Percentiles rank a stretch among this genome's conserved stretches.
Conservation (phyloP, 2,329 filamentous ascomycete genomes). For the Fusarium liriodendri region DNA sequence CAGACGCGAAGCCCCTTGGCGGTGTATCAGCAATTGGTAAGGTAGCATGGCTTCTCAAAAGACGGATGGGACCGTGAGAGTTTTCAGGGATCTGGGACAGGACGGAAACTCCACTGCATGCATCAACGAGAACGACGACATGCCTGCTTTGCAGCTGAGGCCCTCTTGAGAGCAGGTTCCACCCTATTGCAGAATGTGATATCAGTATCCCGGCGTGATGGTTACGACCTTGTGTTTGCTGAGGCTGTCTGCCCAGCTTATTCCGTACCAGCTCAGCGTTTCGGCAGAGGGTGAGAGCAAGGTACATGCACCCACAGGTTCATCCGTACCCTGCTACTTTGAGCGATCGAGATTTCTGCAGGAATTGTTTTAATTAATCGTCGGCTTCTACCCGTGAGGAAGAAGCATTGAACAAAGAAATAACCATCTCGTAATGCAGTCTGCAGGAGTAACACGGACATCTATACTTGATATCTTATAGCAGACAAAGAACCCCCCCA, state of each 20-base stretch:
- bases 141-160: neutral
- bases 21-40: neutral
- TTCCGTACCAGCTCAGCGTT: neutral
- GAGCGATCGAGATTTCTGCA: neutral
- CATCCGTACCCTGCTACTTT: neutral
- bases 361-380: neutral
- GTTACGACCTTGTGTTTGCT: neutral
- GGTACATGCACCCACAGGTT: neutral
- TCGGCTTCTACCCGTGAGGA: neutral
- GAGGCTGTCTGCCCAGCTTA: neutral
- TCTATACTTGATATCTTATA: neutral
- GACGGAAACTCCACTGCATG: neutral
- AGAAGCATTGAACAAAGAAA: neutral
- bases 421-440: neutral
- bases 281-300: neutral
- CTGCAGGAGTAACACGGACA: neutral
- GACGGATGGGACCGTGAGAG: neutral
- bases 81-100: neutral
- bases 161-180: neutral
- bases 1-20: neutral
- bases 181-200: neutral
- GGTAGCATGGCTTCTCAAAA: neutral
- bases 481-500: neutral
- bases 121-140: neutral
- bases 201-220: neutral